phyloP scores from a whole-genome alignment of 192 early-diverging fungal species.

The Cetraspora pellucida region DNA sequence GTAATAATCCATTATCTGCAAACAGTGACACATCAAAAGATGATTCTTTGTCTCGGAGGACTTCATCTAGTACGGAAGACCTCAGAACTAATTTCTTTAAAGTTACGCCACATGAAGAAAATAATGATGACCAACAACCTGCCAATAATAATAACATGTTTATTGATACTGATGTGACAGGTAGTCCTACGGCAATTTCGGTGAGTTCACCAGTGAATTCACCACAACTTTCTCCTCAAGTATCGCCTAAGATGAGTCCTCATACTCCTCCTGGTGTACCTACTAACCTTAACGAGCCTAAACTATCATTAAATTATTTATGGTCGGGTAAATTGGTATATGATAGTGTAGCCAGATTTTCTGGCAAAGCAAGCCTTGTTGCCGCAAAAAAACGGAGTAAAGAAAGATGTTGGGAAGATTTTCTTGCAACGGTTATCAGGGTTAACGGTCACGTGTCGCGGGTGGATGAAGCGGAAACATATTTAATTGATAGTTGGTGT shows the following conservation, averaged over 20 bases:
- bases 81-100: background rate
- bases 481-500: conserved; percentile 57
- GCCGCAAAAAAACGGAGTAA: conserved; percentile 50
- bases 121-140: background rate
- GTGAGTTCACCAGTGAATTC: background rate
- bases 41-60: background rate
- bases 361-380: conserved; percentile 59
- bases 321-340: conserved; percentile 61
- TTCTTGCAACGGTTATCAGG: conserved; percentile 57
- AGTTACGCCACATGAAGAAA: background rate
- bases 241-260: background rate
- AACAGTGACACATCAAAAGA: background rate
- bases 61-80: background rate
- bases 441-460: conserved; percentile 69
- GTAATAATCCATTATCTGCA: background rate
- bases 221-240: conserved; percentile 14
- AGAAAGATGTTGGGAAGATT: conserved; percentile 55
- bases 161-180: background rate
- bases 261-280: background rate
- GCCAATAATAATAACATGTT: background rate
- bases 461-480: conserved; percentile 50
- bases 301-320: conserved; percentile 30
- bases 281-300: background rate
- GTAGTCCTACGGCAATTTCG: background rate
- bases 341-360: conserved; percentile 56